Evolutionary conservation across 768 basidiomycete genomes (phyloP).

Genomic region (Phylloporus arenicola): DNA sequence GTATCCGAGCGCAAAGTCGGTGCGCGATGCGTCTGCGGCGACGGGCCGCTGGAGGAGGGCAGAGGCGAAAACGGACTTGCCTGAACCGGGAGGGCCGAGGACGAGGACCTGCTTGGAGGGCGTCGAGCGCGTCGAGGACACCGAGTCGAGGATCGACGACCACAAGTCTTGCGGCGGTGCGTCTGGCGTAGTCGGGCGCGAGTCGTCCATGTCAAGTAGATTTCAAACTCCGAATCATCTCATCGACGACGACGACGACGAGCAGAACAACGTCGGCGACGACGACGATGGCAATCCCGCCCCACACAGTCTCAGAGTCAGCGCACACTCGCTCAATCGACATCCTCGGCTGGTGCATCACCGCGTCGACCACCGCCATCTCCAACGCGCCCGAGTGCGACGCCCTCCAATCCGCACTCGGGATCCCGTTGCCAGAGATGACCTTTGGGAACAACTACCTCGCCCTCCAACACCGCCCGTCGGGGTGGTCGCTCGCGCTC

Average conservation of each 20-base stretch:
- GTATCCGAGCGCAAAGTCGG: slow-evolving; percentile 86
- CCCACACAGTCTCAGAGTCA: slow-evolving; percentile 63
- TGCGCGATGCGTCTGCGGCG: slow-evolving; percentile 48
- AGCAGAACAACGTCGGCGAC: slow-evolving; percentile 1
- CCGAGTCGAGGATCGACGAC: slow-evolving; percentile 87
- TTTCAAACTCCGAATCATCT: slow-evolving; percentile 25
- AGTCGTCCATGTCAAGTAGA: slow-evolving; percentile 29
- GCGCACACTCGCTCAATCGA: slow-evolving; percentile 66
- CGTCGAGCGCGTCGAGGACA: slow-evolving; percentile 74
- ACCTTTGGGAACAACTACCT: slow-evolving; percentile 86
- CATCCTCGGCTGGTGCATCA: slow-evolving; percentile 63
- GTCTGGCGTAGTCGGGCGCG: slow-evolving; percentile 64
- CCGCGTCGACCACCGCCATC: slow-evolving; percentile 69
- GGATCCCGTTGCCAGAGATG: slow-evolving; percentile 92
- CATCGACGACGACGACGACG: slow-evolving; percentile 5
- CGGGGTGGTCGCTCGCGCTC: slow-evolving; percentile 64
- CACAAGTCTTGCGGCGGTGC: slow-evolving; percentile 80
- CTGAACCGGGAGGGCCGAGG: slow-evolving; percentile 72
- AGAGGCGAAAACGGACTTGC: slow-evolving; percentile 71
- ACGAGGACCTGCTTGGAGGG: slow-evolving; percentile 85
- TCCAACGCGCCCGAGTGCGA: slow-evolving; percentile 75
- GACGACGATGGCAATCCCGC: slow-evolving; percentile 36
- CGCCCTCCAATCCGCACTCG: slow-evolving; percentile 54
- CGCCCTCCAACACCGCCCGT: slow-evolving; percentile 56
- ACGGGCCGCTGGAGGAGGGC: slow-evolving; percentile 64